Conservation (phyloP, 768 basidiomycete species). For the Leccinum incarnatum region DNA sequence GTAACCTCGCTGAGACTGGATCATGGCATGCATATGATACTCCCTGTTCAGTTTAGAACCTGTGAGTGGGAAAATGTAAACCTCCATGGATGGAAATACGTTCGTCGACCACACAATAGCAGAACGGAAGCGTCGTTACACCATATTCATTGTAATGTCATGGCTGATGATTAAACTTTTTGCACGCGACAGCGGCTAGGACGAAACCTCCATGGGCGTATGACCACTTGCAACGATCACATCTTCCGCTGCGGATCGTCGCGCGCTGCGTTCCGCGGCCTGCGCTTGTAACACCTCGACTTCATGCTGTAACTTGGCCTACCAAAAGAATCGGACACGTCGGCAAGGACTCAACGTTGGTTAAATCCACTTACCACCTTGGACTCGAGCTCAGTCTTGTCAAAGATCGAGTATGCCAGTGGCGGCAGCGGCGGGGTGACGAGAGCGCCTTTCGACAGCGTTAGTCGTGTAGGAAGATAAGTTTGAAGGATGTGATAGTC, state of each 20-base stretch:
- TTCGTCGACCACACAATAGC: not conserved
- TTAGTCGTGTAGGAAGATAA: not conserved
- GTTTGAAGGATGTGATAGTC: not conserved
- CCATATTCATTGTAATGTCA: not conserved
- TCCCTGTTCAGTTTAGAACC: not conserved
- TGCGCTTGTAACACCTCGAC: constrained; percentile 52
- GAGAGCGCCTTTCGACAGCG: constrained; percentile 40
- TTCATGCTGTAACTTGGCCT: constrained; percentile 61
- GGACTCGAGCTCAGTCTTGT: constrained; percentile 52
- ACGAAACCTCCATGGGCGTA: constrained; percentile 29
- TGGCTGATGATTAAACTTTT: not conserved
- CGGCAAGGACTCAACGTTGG: not conserved
- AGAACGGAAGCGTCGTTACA: not conserved
- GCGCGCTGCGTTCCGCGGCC: constrained; percentile 44
- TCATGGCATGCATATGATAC: too few species aligned
- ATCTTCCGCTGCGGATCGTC: constrained; percentile 27
- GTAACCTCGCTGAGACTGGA: too few species aligned
- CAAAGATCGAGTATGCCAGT: constrained; percentile 62
- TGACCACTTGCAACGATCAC: constrained; percentile 31
- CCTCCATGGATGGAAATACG: not conserved
- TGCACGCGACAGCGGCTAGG: constrained; percentile 4
- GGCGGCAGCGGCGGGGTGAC: constrained; percentile 36
- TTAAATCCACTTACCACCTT: constrained; percentile 45
- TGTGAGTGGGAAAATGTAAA: not conserved
- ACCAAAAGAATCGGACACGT: not conserved